Conservation (phyloP, 768 basidiomycete genomes). For the Suillus fuscotomentosus region DNA sequence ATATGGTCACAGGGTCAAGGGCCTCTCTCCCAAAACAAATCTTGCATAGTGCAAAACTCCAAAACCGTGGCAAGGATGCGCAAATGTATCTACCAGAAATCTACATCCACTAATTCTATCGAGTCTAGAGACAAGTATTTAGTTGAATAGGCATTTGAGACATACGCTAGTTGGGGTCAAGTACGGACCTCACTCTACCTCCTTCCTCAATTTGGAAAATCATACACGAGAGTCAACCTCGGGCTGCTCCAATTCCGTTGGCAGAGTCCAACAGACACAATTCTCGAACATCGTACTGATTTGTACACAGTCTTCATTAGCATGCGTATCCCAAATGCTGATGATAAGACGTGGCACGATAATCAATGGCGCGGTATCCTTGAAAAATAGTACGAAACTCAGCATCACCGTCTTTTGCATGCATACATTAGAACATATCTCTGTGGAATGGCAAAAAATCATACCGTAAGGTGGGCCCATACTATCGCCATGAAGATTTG, state of each 20-base stretch:
- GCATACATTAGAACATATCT: background rate
- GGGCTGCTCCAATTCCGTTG: background rate
- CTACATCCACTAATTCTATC: too few relatives aligned
- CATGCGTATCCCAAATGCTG: background rate
- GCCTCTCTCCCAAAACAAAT: too few relatives aligned
- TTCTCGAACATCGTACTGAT: background rate
- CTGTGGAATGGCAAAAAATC: background rate
- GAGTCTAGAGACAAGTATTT: too few relatives aligned
- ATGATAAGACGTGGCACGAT: background rate
- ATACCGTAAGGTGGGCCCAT: background rate
- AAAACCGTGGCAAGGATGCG: too few relatives aligned
- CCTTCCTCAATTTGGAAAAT: background rate
- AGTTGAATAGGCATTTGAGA: too few relatives aligned
- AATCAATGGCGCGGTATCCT: background rate
- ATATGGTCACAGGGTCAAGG: too few relatives aligned
- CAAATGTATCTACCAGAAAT: too few relatives aligned
- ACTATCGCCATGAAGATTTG: background rate
- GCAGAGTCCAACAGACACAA: background rate
- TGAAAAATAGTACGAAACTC: background rate
- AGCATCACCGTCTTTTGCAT: background rate
- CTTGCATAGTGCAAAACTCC: too few relatives aligned
- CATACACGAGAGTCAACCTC: background rate
- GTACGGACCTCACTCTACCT: too few relatives aligned
- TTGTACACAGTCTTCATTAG: background rate
- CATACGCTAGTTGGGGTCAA: too few relatives aligned